Evolutionary conservation across 1,284 basidiomycete species (phyloP), one percentile per base, ranked within the genome.

Genomic region (Ganoderma lucidum): DNA sequence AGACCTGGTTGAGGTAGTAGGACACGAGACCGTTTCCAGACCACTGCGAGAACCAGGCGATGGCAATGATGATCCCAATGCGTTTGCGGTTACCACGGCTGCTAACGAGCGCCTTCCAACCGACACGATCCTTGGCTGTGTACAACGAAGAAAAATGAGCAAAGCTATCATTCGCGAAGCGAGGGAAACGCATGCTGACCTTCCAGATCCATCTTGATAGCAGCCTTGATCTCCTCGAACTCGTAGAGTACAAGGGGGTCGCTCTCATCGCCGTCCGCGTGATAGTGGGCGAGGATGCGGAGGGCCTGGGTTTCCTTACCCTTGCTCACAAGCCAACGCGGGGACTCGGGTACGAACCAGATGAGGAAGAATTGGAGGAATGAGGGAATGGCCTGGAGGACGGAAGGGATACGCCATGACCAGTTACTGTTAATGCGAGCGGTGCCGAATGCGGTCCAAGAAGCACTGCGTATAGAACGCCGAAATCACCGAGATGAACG

Each of bases 11-110:
- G 72, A 94, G 85, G 81, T 93, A 93, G 83, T 90, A 93, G 9
- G 90, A 92, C 58, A 91, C 88, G 66, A 93, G 86, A 75, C 91
- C 92, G 72, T 92, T 92, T 32, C 90, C 91, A 6, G 89, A 92
- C 92, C 90, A 93, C 73, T 90, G 88, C 6, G 90, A 90, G 83
- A 92, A 91, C 84, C 90, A 90, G 44, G 89, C 89, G 64, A 92
- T 81, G 48, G 89, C 89, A 70, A 91, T 76, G 79, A 93, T 90
- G 77, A 93, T 91, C 58, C 85, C 80, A 81, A 93, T 83, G 63
- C 92, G 90, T 78, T 83, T 88, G 66, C 88, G 82, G 83, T 93
- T 93, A 61, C 91, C 92, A 15, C 83, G 78, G 45, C 85, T 90
- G 35, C 80, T 74, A 75, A 91, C 76, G 70, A 93, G 85, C 0